Conservation (phyloP, 2,329 filamentous ascomycete species). For the Cladosporium sp. region DNA sequence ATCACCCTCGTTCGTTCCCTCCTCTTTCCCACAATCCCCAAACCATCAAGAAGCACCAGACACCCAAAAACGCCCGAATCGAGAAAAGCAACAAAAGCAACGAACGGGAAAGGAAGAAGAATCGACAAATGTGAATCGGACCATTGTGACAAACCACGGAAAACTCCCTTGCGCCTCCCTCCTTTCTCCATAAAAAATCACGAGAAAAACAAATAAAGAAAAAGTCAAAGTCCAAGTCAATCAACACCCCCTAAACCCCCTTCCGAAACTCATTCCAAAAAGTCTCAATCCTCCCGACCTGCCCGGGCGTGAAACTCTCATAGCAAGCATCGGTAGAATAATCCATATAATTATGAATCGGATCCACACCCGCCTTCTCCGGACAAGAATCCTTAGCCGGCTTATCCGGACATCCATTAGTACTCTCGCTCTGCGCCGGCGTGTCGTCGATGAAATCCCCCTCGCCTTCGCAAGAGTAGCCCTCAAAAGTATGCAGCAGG, state of each 20-base stretch:
- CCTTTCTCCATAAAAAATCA: too few species aligned
- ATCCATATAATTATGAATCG: constrained; percentile 58
- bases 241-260: constrained; percentile 17
- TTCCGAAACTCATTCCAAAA: constrained; percentile 46
- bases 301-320: constrained; percentile 46
- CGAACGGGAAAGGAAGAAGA: too few species aligned
- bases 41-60: too few species aligned
- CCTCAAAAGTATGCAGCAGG: constrained; percentile 44
- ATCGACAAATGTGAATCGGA: too few species aligned
- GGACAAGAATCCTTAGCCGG: constrained; percentile 50
- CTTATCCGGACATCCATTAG: constrained; percentile 49
- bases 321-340: constrained; percentile 55
- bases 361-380: constrained; percentile 41
- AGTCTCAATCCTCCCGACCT: constrained; percentile 47
- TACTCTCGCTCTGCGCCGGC: constrained; percentile 38
- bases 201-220: neutral
- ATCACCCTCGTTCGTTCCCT: too few species aligned
- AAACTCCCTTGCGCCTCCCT: too few species aligned
- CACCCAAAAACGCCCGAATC: too few species aligned
- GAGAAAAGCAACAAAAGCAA: too few species aligned
- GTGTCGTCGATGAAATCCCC: constrained; percentile 45
- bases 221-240: neutral
- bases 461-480: constrained; percentile 39
- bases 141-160: too few species aligned
- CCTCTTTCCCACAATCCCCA: too few species aligned